Evolutionary conservation across 2,329 filamentous ascomycete species (phyloP).

Genomic region (Cordyceps cicadae): DNA sequence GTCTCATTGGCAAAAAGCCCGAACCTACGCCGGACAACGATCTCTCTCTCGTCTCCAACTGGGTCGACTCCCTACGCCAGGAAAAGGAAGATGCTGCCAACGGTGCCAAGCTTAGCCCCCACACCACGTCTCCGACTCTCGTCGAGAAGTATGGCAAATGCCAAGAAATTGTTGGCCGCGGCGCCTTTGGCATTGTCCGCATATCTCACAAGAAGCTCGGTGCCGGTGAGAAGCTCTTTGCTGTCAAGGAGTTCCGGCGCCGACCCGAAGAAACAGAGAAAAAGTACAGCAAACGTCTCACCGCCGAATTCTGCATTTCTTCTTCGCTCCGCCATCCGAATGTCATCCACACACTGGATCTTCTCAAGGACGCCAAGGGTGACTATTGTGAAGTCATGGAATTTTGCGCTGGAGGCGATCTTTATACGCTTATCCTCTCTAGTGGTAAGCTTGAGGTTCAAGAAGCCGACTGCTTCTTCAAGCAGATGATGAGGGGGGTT

Average conservation of each 20-base stretch:
- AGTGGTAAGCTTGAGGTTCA: slow-evolving; percentile 84
- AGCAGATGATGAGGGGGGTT: slow-evolving; percentile 97
- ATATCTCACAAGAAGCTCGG: slow-evolving; percentile 94
- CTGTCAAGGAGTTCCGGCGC: slow-evolving; percentile 95
- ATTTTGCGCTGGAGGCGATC: slow-evolving; percentile 90
- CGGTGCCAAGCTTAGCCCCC: slow-evolving; percentile 70
- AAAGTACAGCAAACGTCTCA: slow-evolving; percentile 95
- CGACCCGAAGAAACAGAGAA: slow-evolving; percentile 90
- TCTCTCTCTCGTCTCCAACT: slow-evolving; percentile 85
- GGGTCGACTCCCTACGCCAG: slow-evolving; percentile 87
- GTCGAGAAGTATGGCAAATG: slow-evolving; percentile 98
- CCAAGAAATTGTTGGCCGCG: slow-evolving; percentile 90
- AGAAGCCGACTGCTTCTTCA: slow-evolving; percentile 97
- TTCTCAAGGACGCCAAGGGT: slow-evolving; percentile 91
- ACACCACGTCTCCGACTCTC: slow-evolving; percentile 61
- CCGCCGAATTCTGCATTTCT: slow-evolving; percentile 96
- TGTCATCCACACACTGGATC: slow-evolving; percentile 92
- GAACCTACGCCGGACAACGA: slow-evolving; percentile 67
- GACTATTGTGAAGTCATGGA: slow-evolving; percentile 99
- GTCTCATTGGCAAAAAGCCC: slow-evolving; percentile 76
- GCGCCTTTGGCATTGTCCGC: slow-evolving; percentile 92
- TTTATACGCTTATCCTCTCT: slow-evolving; percentile 87
- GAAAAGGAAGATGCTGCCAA: slow-evolving; percentile 81
- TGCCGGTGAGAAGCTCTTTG: slow-evolving; percentile 83
- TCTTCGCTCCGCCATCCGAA: slow-evolving; percentile 95